Conservation (phyloP, 768 basidiomycete genomes). For the Mycena alexandri region DNA sequence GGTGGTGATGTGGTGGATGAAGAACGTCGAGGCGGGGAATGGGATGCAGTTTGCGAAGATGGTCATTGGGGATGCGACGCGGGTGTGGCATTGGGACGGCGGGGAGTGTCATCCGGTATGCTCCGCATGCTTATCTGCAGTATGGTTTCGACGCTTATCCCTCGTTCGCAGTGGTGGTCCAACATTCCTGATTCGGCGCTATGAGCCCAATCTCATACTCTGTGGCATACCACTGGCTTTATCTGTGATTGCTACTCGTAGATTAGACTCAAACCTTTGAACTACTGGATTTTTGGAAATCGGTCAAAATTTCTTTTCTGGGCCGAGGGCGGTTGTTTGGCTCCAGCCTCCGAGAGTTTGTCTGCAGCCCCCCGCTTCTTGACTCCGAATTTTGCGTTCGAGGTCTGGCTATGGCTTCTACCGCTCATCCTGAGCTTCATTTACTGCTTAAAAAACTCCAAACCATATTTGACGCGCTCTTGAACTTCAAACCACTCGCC, state of each 20-base stretch:
- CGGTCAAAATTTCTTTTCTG: too few species aligned
- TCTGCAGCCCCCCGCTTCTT: too few species aligned
- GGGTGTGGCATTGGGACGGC: slow-evolving; percentile 51
- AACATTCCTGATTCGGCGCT: too few species aligned
- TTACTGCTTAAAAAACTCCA: slow-evolving; percentile 23
- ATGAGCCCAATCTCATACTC: too few species aligned
- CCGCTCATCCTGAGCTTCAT: slow-evolving; percentile 32
- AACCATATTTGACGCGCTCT: slow-evolving; percentile 52
- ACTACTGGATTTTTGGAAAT: too few species aligned
- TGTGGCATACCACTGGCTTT: too few species aligned
- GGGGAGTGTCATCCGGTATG: slow-evolving; percentile 50
- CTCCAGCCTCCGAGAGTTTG: too few species aligned
- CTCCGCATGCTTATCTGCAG: not conserved
- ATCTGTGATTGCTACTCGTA: too few species aligned
- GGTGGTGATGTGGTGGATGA: slow-evolving; percentile 57
- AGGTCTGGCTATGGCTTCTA: slow-evolving; percentile 10
- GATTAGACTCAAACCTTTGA: too few species aligned
- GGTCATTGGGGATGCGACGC: slow-evolving; percentile 51
- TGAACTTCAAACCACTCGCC: slow-evolving; percentile 53
- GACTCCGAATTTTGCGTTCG: too few species aligned
- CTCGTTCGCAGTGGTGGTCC: slow-evolving; percentile 13
- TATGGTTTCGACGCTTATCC: not conserved
- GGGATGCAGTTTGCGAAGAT: slow-evolving; percentile 50
- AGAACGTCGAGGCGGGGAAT: slow-evolving; percentile 44
- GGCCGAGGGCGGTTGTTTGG: too few species aligned